Conservation (phyloP, 2,329 filamentous ascomycete genomes). For the Aspergillus pseudotamarii region DNA sequence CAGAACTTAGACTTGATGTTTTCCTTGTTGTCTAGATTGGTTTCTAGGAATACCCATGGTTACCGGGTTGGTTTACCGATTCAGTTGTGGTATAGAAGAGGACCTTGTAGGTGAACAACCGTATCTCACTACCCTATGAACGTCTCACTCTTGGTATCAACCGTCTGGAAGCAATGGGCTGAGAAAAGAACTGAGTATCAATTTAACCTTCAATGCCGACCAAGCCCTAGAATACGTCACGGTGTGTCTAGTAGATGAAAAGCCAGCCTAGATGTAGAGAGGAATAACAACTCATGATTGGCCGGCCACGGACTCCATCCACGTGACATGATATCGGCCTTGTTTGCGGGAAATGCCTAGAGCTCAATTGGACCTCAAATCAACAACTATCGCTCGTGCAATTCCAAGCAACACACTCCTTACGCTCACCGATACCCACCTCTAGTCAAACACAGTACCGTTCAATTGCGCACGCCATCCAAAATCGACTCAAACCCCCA, state of each 20-base stretch:
- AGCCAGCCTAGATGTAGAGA: background rate
- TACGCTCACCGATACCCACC: background rate
- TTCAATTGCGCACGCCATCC: background rate
- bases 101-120: background rate
- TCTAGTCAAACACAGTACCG: background rate
- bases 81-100: background rate
- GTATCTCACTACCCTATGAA: background rate
- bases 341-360: background rate
- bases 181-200: background rate
- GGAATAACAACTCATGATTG: background rate
- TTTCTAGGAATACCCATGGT: slow-evolving; percentile 5
- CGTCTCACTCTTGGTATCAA: background rate
- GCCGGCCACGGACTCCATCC: background rate
- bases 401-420: background rate
- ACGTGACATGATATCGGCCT: background rate
- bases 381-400: background rate
- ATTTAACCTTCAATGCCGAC: background rate
- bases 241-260: too few relatives aligned
- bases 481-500: background rate
- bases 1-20: slow-evolving; percentile 17
- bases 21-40: slow-evolving; percentile 15
- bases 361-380: background rate
- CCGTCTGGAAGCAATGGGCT: background rate
- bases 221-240: background rate
- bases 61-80: background rate